Evolutionary conservation across 768 basidiomycete species (phyloP).

Genomic region (Trametes punicea): DNA sequence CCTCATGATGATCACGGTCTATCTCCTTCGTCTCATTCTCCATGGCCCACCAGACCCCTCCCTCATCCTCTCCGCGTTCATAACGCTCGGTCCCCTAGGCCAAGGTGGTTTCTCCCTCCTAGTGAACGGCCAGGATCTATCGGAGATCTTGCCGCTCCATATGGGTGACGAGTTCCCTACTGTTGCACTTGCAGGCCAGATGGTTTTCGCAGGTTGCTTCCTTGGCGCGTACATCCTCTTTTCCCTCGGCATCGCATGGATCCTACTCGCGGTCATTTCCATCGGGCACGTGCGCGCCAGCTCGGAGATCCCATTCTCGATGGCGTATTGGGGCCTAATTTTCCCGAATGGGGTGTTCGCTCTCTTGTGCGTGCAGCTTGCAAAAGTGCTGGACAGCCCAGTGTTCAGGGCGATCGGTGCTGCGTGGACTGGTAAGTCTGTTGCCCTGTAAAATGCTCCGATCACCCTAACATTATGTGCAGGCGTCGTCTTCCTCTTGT

Average conservation of each 20-base stretch:
- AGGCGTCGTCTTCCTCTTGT: constrained; percentile 43
- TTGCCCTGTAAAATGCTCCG: neutral
- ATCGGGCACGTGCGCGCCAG: constrained; percentile 29
- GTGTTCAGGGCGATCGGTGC: constrained; percentile 54
- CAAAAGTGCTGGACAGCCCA: constrained; percentile 43
- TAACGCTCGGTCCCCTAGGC: constrained; percentile 52
- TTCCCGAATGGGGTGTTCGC: constrained; percentile 57
- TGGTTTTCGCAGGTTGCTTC: constrained; percentile 43
- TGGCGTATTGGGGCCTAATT: constrained; percentile 53
- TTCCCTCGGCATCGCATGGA: constrained; percentile 56
- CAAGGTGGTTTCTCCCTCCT: constrained; percentile 48
- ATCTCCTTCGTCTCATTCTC: constrained; percentile 43
- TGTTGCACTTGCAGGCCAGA: constrained; percentile 35
- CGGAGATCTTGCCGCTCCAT: constrained; percentile 34
- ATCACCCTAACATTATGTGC: neutral
- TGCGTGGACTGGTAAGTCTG: constrained; percentile 46
- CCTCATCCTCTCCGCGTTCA: constrained; percentile 42
- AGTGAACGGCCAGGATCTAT: constrained; percentile 38
- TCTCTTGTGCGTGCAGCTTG: constrained; percentile 48
- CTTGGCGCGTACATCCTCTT: constrained; percentile 47
- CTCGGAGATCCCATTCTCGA: constrained; percentile 40
- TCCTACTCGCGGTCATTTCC: constrained; percentile 41
- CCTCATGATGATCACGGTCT: constrained; percentile 47
- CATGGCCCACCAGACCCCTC: constrained; percentile 39
- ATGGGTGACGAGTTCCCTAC: constrained; percentile 31